phyloP scores from a whole-genome alignment of 805 yeast genomes.

The Suhomyces canberraensis region DNA sequence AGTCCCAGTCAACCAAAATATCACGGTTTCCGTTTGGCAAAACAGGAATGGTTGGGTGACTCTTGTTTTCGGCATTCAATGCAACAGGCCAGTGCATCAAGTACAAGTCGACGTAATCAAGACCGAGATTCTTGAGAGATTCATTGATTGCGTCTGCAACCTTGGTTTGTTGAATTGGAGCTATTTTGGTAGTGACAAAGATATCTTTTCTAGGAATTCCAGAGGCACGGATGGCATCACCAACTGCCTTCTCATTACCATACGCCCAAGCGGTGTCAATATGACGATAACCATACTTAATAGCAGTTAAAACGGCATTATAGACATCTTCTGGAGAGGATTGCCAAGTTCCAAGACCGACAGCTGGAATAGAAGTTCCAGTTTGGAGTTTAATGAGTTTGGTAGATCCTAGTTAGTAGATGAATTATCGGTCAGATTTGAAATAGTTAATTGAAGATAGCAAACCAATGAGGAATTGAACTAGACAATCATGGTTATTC shows the following conservation, averaged over 20 bases:
- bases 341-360: conserved; percentile 21
- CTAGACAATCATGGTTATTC: too few relatives aligned
- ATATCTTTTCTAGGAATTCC: conserved; percentile 63
- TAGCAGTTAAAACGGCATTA: conserved; percentile 39
- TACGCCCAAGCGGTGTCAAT: conserved; percentile 74
- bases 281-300: conserved; percentile 66
- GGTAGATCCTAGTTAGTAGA: conserved; percentile 1
- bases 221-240: conserved; percentile 49
- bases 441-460: too few relatives aligned
- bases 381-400: conserved; percentile 5
- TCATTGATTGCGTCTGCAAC: conserved; percentile 52
- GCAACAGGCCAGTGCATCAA: conserved; percentile 77
- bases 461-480: too few relatives aligned
- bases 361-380: conserved; percentile 13
- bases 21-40: conserved; percentile 33
- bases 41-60: conserved; percentile 18
- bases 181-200: conserved; percentile 68
- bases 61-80: conserved; percentile 4
- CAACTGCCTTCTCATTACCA: conserved; percentile 62
- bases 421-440: too few relatives aligned
- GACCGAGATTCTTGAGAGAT: conserved; percentile 57
- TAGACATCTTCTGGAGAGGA: conserved; percentile 9
- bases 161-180: conserved; percentile 51
- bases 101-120: conserved; percentile 75
- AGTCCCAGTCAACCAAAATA: conserved; percentile 24